Evolutionary conservation across 345 rosid species (phyloP), one percentile per base, ranked within the genome.

Genomic region (Sonneratia alba): DNA sequence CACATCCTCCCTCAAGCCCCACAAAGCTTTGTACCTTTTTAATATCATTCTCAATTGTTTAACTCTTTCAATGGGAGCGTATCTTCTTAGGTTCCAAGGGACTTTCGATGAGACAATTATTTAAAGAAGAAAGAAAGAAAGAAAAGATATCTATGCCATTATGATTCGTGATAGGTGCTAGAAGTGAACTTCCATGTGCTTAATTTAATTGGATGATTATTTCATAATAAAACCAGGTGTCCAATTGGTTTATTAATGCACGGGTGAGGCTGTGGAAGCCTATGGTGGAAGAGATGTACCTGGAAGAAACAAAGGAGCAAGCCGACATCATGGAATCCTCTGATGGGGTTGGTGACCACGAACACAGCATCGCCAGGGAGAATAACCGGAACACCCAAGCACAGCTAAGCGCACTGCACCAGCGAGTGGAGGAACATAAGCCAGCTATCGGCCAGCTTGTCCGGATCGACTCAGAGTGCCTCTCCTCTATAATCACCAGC

Each of bases 181-280:
- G 59, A 77, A 83, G 81, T 71, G 79, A 63, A 79, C 81, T 34
- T 51, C 61, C 43, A 37, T 64, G 67, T 74, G 21, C 32, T 57
- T 9, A 5, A n/a, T 57, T 62, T 4, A 10, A 15, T 62, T 47
- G 11, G 14, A 27, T 62, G 36, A 34, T 62, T 71, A 47, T 74
- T 74, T 51, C 72, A 66, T 62, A 34, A 34, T 38, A 47, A 72
- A 36, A 48, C 79, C 70, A 90, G 93, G 93, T 88, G 53, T 86
- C 91, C 63, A 96, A 96, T 80, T 96, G 99, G 99, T 96, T 96
- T 81, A 96, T 96, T 36, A 96, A 96, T 82, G 99, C 99, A 71
- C 88, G 99, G 79, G 99, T 96, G 76, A 92, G 99, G 86, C 83
- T 96, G 22, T 96, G 99, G 99, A 96, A 96, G 75, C 99, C 99